phyloP scores from a whole-genome alignment of 306 rosid species.

The Cucurbita pepo region DNA sequence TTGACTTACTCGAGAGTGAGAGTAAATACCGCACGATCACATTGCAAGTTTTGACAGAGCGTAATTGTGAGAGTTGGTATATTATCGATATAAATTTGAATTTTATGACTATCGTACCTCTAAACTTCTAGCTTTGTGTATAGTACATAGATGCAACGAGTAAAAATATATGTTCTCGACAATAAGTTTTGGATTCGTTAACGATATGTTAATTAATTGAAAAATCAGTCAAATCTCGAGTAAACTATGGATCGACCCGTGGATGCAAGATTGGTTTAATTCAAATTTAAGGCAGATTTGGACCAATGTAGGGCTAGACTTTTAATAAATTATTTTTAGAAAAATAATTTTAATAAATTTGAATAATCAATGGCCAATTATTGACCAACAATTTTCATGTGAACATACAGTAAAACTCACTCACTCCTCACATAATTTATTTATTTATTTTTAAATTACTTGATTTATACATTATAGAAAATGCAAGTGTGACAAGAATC shows the following conservation, averaged over 20 bases:
- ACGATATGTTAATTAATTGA: too few species aligned
- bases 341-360: neutral
- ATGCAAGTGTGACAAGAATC: slow-evolving; percentile 3
- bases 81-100: too few species aligned
- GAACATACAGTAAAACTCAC: neutral
- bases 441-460: neutral
- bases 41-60: too few species aligned
- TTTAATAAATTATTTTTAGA: neutral
- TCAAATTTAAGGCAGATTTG: neutral
- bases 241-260: neutral
- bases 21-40: too few species aligned
- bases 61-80: too few species aligned
- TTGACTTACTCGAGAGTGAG: too few species aligned
- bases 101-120: too few species aligned
- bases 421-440: neutral
- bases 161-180: too few species aligned
- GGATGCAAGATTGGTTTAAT: neutral
- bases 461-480: neutral
- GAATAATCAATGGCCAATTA: neutral
- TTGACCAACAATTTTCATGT: neutral
- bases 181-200: too few species aligned
- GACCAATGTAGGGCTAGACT: neutral
- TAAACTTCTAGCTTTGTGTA: too few species aligned
- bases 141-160: too few species aligned
- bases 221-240: neutral